Conservation (phyloP, 2,329 filamentous ascomycete genomes). For the Pseudogymnoascus sp. region DNA sequence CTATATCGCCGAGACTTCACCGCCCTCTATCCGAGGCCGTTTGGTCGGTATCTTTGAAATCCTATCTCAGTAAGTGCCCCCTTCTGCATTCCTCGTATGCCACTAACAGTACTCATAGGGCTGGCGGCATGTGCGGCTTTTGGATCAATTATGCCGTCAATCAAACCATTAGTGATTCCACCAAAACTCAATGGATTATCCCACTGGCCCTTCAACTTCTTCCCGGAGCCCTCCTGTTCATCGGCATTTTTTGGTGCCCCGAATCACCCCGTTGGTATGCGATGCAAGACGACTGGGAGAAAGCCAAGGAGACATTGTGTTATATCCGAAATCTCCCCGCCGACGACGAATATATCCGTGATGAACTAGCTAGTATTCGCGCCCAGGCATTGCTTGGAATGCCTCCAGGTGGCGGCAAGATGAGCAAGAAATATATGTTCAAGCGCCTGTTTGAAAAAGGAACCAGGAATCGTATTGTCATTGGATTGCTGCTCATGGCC, state of each 20-base stretch:
- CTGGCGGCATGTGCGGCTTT: constrained; percentile 25
- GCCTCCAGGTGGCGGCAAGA: constrained; percentile 20
- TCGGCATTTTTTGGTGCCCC: constrained; percentile 21
- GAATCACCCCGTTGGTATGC: constrained; percentile 27
- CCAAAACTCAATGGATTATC: constrained; percentile 33
- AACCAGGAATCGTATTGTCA: constrained; percentile 71
- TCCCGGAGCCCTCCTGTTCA: constrained; percentile 25
- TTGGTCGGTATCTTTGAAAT: constrained; percentile 41
- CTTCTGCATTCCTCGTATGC: constrained; percentile 29
- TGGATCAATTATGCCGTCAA: constrained; percentile 36
- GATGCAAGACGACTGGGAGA: constrained; percentile 21
- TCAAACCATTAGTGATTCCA: constrained; percentile 26
- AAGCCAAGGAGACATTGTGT: constrained; percentile 33
- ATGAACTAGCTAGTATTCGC: constrained; percentile 40
- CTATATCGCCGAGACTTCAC: constrained; percentile 29
- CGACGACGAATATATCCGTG: constrained; percentile 36
- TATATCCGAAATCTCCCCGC: constrained; percentile 37
- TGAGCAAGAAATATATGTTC: neutral
- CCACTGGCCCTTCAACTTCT: constrained; percentile 36
- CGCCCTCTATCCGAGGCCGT: constrained; percentile 38
- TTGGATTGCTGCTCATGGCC: constrained; percentile 32
- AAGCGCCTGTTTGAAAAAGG: constrained; percentile 18
- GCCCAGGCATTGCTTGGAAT: constrained; percentile 39
- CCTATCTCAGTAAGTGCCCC: constrained; percentile 35
- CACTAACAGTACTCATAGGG: constrained; percentile 31